Evolutionary conservation across 768 basidiomycete species (phyloP), one percentile per base, ranked within the genome.

Genomic region (Tephrocybe sp.): DNA sequence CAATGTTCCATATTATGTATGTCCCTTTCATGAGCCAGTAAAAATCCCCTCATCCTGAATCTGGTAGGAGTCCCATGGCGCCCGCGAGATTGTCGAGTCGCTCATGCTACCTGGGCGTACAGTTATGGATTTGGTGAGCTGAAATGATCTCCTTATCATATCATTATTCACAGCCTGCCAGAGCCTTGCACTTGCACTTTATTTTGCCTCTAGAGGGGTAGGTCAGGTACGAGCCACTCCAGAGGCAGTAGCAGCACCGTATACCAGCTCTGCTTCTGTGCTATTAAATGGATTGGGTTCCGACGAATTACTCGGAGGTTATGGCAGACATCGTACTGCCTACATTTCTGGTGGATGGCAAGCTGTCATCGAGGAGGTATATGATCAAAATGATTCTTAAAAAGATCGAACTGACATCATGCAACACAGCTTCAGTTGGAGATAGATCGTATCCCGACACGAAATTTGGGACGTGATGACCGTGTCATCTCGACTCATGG

Each of bases 391-490:
- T 28, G 28, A 1, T 30, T 52, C 51, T 53, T 50, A 9, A 38
- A 23, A 12, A 49, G 30, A 2, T n/a, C 21, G 14, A 39, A 14
- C 34, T 55, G 30, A 57, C 34, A 34, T 26, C 26, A 1, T 53
- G 10, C 20, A 11, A 44, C 56, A 8, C 61, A 98, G 92, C 79
- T 98, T 17, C 93, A 98, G 66, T 77, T 92, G 47, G 91, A 98
- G 60, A 79, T 97, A 26, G 83, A 87, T 62, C 86, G 93, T 18
- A 86, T 98, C 54, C 92, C 94, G 1, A 81, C 75, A 3, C 80
- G 97, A 41, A 99, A 99, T 65, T 73, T 98, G 11, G 95, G 95
- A 12, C 78, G 97, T 55, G 96, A 99, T 67, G 97, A 99, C 67
- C 87, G 97, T 11, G 80, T 98, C 46, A 84, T 96, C 53, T 94